Percentiles rank a stretch among this genome's conserved stretches.
Evolutionary conservation across 2,329 filamentous ascomycete species (phyloP).

Genomic region (Dactylonectria macrodidyma): DNA sequence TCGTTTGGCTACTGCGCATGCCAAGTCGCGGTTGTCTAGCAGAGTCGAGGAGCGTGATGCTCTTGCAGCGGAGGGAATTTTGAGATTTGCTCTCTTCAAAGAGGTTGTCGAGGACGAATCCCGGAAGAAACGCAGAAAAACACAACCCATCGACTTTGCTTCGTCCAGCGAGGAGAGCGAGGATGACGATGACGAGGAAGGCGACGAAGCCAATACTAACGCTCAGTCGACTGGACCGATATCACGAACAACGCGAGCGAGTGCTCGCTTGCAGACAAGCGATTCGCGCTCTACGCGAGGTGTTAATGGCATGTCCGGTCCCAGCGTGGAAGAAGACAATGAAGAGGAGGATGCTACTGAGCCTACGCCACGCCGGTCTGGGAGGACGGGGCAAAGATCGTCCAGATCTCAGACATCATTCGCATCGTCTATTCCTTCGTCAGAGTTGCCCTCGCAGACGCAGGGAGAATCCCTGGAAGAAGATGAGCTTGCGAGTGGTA

Average conservation of each 20-base stretch:
- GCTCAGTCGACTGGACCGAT: conserved; percentile 46
- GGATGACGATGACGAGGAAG: conserved; percentile 68
- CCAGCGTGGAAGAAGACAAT: conserved; percentile 56
- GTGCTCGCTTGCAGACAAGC: conserved; percentile 43
- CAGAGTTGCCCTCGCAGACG: conserved; percentile 71
- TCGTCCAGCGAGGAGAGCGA: conserved; percentile 72
- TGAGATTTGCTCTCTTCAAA: conserved; percentile 97
- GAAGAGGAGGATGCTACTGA: conserved; percentile 54
- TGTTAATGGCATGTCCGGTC: conserved; percentile 45
- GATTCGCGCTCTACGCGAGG: conserved; percentile 37
- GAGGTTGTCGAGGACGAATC: conserved; percentile 88
- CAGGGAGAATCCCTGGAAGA: conserved; percentile 61
- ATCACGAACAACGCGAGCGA: conserved; percentile 50
- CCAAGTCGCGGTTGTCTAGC: conserved; percentile 90
- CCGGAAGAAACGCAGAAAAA: conserved; percentile 86
- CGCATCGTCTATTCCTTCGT: conserved; percentile 85
- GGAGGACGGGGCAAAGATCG: conserved; percentile 55
- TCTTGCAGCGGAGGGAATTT: conserved; percentile 86
- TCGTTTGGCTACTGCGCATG: conserved; percentile 95
- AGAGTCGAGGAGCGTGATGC: conserved; percentile 93
- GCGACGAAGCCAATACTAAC: conserved; percentile 70
- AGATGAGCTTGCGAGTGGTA: conserved; percentile 59
- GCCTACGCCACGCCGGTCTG: conserved; percentile 59
- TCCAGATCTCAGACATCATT: conserved; percentile 72
- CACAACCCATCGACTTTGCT: conserved; percentile 69